Percentiles rank a stretch among this genome's conserved stretches.
Conservation (phyloP, 1,284 basidiomycete genomes). For the Vanrija sp. region DNA sequence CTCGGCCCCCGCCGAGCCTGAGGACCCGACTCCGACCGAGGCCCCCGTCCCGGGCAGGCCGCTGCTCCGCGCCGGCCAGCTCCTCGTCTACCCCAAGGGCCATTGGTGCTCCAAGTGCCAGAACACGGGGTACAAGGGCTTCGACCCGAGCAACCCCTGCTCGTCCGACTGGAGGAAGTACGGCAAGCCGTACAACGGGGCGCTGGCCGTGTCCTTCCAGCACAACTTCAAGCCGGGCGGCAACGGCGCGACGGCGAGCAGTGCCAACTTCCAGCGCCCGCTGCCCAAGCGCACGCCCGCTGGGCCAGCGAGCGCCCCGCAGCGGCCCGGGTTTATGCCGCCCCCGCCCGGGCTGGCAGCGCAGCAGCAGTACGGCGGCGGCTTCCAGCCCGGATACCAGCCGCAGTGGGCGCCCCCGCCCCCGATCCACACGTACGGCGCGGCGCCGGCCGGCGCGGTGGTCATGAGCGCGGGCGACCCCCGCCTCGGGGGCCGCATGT, state of each 20-base stretch:
- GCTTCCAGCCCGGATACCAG: not conserved
- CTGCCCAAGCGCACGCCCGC: slow-evolving; percentile 22
- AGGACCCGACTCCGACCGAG: slow-evolving; percentile 33
- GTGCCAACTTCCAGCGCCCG: slow-evolving; percentile 41
- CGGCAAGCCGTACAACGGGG: slow-evolving; percentile 41
- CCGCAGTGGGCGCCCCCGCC: slow-evolving; percentile 6
- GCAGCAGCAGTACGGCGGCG: not conserved
- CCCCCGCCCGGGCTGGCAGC: slow-evolving; percentile 2
- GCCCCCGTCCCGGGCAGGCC: slow-evolving; percentile 43
- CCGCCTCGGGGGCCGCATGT: slow-evolving; percentile 42
- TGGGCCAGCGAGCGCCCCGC: not conserved
- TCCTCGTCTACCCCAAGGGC: slow-evolving; percentile 44
- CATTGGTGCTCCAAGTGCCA: slow-evolving; percentile 40
- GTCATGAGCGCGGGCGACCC: slow-evolving; percentile 43
- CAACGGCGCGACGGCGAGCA: slow-evolving; percentile 26
- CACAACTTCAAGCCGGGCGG: slow-evolving; percentile 22
- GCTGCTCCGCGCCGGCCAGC: slow-evolving; percentile 35
- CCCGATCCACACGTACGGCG: slow-evolving; percentile 12
- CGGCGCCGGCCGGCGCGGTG: slow-evolving; percentile 29
- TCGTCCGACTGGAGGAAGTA: slow-evolving; percentile 45
- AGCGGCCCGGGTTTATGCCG: too few species aligned
- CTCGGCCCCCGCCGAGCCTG: not conserved
- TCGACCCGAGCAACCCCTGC: slow-evolving; percentile 39
- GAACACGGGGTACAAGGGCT: slow-evolving; percentile 46
- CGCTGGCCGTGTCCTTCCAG: slow-evolving; percentile 34